A percentile compares a stretch with the other conserved stretches of the same genome.
Conservation (phyloP, 2,329 filamentous ascomycete species). For the Colletotrichum melonis region DNA sequence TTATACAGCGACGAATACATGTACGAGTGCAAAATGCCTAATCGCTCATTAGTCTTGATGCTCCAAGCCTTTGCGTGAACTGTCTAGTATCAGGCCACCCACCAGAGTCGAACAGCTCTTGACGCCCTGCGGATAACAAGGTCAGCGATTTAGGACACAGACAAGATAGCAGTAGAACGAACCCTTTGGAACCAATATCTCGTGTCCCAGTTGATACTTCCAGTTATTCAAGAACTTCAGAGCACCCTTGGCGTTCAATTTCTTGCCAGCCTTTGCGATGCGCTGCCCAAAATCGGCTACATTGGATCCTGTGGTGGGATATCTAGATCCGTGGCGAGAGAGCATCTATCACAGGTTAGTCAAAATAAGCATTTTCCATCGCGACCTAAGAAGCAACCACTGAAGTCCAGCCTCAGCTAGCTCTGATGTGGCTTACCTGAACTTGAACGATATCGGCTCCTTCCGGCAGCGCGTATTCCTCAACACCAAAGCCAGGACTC, state of each 20-base stretch:
- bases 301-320: slow-evolving; percentile 72
- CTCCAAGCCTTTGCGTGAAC: background rate
- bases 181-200: slow-evolving; percentile 77
- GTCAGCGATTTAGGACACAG: background rate
- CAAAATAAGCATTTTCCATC: background rate
- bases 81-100: slow-evolving; percentile 10
- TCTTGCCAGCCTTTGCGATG: slow-evolving; percentile 64
- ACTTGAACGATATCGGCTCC: slow-evolving; percentile 78
- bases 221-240: slow-evolving; percentile 77
- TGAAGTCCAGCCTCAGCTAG: background rate
- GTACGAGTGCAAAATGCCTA: slow-evolving; percentile 77
- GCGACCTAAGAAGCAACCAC: background rate
- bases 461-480: slow-evolving; percentile 75
- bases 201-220: slow-evolving; percentile 75
- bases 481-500: slow-evolving; percentile 78
- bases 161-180: background rate
- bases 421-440: slow-evolving; percentile 48
- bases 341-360: slow-evolving; percentile 65
- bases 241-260: slow-evolving; percentile 66
- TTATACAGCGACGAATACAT: slow-evolving; percentile 79
- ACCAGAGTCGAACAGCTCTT: slow-evolving; percentile 77
- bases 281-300: slow-evolving; percentile 67
- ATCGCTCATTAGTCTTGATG: background rate
- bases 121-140: slow-evolving; percentile 56
- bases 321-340: slow-evolving; percentile 78